phyloP scores from a whole-genome alignment of 2,329 filamentous ascomycete genomes.

The Colletotrichum brevisporum region DNA sequence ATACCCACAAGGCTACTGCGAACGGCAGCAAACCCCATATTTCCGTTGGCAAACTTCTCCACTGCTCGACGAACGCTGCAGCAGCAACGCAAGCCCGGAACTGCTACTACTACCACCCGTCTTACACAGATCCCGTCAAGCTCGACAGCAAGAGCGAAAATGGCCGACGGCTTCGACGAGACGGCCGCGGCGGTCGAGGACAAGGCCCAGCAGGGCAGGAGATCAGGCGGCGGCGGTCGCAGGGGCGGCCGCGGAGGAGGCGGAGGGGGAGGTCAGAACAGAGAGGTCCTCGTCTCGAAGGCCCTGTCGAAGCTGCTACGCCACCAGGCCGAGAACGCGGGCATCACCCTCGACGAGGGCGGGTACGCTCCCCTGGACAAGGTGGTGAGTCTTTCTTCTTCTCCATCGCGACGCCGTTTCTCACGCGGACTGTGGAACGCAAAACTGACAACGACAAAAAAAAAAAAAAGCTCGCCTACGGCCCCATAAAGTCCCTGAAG shows the following conservation, averaged over 20 bases:
- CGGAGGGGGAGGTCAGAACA: slow-evolving; percentile 50
- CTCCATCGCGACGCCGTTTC: background rate
- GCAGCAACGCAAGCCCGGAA: background rate
- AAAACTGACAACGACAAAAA: slow-evolving; percentile 21
- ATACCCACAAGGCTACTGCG: too few species aligned
- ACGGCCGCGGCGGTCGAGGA: slow-evolving; percentile 38
- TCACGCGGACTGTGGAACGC: too few species aligned
- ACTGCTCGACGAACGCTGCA: background rate
- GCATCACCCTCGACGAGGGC: slow-evolving; percentile 69
- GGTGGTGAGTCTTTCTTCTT: slow-evolving; percentile 65
- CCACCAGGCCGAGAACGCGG: slow-evolving; percentile 70
- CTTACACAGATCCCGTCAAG: background rate
- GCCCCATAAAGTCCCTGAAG: slow-evolving; percentile 75
- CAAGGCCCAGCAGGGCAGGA: slow-evolving; percentile 37
- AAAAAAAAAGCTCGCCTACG: slow-evolving; percentile 71
- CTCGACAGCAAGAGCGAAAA: background rate
- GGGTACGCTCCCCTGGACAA: slow-evolving; percentile 71
- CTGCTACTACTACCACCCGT: background rate
- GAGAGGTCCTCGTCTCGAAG: slow-evolving; percentile 66
- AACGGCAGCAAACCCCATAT: too few species aligned
- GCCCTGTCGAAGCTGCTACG: slow-evolving; percentile 68
- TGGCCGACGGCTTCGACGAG: slow-evolving; percentile 30
- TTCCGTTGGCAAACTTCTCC: background rate
- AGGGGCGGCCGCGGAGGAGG: slow-evolving; percentile 47
- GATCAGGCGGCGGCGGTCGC: slow-evolving; percentile 45